Conservation (phyloP, 2,329 filamentous ascomycete species). For the Exophiala dermatitidis region DNA sequence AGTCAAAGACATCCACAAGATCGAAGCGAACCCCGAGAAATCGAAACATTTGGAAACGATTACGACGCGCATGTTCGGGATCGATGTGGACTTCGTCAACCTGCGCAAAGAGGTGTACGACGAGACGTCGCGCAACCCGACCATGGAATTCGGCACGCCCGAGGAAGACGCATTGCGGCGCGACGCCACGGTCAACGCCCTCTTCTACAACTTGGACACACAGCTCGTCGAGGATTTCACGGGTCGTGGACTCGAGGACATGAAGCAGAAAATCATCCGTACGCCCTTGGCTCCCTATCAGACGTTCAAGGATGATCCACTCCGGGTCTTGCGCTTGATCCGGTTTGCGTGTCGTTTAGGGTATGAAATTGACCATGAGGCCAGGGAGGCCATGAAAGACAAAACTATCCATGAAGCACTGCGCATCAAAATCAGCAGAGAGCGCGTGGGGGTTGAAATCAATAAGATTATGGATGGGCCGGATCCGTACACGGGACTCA, state of each 20-base stretch:
- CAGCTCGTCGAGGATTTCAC: constrained; percentile 78
- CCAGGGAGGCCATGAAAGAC: constrained; percentile 68
- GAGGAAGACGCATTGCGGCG: constrained; percentile 81
- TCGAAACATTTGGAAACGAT: constrained; percentile 93
- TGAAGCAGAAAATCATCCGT: constrained; percentile 64
- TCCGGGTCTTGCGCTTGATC: constrained; percentile 78
- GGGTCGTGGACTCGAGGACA: constrained; percentile 62
- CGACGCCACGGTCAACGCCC: constrained; percentile 88
- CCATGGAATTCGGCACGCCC: constrained; percentile 89
- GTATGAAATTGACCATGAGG: constrained; percentile 67
- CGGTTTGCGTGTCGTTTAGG: constrained; percentile 79
- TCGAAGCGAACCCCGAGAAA: constrained; percentile 87
- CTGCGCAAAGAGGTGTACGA: constrained; percentile 84
- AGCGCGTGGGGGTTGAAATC: constrained; percentile 77
- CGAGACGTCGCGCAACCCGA: constrained; percentile 80
- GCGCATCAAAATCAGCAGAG: constrained; percentile 82
- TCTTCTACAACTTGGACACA: constrained; percentile 90
- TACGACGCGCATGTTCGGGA: constrained; percentile 73
- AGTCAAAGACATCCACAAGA: constrained; percentile 68
- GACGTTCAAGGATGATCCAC: constrained; percentile 89
- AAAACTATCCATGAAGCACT: constrained; percentile 70
- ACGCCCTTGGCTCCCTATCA: constrained; percentile 83
- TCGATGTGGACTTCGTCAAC: constrained; percentile 93
- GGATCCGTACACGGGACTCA: constrained; percentile 23
- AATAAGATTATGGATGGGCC: constrained; percentile 82